A percentile compares a stretch with the other conserved stretches of the same genome.
Conservation (phyloP, 345 rosid species). For the Euclidium syriacum region DNA sequence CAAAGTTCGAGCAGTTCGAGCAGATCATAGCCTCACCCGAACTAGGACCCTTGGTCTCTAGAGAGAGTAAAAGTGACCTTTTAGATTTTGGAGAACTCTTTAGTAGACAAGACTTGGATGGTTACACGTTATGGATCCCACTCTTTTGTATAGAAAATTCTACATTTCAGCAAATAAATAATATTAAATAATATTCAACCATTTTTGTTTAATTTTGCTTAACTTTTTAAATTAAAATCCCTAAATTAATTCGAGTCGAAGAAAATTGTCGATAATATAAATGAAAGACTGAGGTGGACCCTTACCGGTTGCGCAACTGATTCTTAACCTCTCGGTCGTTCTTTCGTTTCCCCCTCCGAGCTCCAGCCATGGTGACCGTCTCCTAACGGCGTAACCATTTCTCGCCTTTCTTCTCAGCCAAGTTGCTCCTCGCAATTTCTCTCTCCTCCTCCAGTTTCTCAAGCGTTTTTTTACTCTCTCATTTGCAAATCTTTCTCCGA, state of each 20-base stretch:
- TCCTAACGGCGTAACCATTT: background rate
- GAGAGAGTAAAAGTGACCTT: no score
- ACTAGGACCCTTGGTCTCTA: no score
- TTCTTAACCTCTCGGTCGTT: constrained; percentile 24
- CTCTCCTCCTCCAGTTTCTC: background rate
- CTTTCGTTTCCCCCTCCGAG: constrained; percentile 2
- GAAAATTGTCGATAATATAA: background rate
- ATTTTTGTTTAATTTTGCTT: no score
- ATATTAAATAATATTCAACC: no score
- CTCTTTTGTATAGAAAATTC: no score
- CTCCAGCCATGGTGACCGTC: constrained; percentile 22
- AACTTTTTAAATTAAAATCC: no score
- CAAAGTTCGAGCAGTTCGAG: no score
- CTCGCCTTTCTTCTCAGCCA: background rate
- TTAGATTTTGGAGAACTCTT: no score
- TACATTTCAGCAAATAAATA: no score
- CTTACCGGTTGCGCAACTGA: constrained; percentile 23
- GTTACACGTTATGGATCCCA: no score
- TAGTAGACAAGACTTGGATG: no score
- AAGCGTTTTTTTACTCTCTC: background rate
- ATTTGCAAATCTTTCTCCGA: background rate
- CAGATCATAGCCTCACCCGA: no score
- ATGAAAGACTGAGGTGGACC: constrained; percentile 18
- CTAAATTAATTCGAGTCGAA: background rate
- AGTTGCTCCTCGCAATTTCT: background rate